Base-by-base conservation (phyloP, 31 red algal species). In the Endocladia muricata region DNA sequence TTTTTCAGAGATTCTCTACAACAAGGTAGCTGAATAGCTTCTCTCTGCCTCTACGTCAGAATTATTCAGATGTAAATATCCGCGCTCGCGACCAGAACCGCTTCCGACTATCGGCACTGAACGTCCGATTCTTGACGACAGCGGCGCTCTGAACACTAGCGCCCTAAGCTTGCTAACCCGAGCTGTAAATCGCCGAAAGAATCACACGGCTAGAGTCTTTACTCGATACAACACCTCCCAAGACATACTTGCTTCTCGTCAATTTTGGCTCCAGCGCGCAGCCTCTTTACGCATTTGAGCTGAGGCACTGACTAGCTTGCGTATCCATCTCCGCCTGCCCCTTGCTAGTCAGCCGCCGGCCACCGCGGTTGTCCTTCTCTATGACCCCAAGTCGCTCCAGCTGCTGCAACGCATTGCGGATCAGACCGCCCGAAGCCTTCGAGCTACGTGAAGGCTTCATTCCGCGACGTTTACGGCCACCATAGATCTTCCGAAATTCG, bases 281-380 rank as follows among this genome's bases (percentile, higher is more conserved):
- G n/a, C 19, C 34, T 67, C 47, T 59, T 73, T 78, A 87, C 19
- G 83, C 72, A 55, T 72, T 87, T 29, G 64, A 56, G 55, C 72
- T 87, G 26, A 94, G 68, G 44, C 79, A 84, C 66, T 82, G 79
- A 3, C 65, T 63, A 21, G 93, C 93, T 77, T 96, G 87, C 28
- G 88, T 96, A 56, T 98, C 96, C 86, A 98, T 82, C 37, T 98
- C 96, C 29, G 81, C 78, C 55, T 85, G 79, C 15, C 96, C 96
- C 54, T 95, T 95, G 41, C 77, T 78, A 29, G 96, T 95, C 40
- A 98, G 70, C 58, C 82, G 47, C 41, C 96, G 84, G 0, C 92
- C 96, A 34, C 93, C 91, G 38, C 64, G 55, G 22, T 63, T 28
- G 44, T 95, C 78, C 79, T 88, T 91, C 72, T 94, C 96, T 5